Evolutionary conservation across 164 flowering plant genomes (phyloP), one percentile per base, ranked within the genome.

Genomic region (Buxus sempervirens): DNA sequence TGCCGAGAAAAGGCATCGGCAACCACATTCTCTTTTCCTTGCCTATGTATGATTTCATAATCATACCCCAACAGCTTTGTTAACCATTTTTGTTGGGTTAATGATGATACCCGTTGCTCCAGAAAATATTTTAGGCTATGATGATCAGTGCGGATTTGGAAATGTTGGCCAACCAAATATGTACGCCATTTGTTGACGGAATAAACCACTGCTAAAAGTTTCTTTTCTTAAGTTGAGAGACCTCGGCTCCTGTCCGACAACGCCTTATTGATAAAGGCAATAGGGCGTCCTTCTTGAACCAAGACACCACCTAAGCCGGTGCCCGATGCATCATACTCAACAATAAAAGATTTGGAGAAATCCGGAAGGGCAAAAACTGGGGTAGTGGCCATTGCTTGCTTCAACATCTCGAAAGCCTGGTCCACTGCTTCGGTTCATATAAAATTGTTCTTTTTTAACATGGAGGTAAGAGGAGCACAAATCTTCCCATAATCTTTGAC

Each of bases 1-100:
- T 55, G 58, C n/a, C 58, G 48, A 21, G 51, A 49, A n/a, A 62
- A 32, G 5, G 64, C 64, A 32, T 62, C 64, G 7, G 22, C 45
- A 5, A 41, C 49, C 49, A 7, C n/a, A 36, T 62, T 62, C 0
- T 32, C 49, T 0, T 0, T 2, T 2, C 64, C 64, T 20, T 14
- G 18, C 12, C 32, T 32, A 23, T 62, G 38, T 41, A 18, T 20
- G 8, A 62, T 62, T 9, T 41, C 64, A 62, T 32, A 62, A n/a
- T 62, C 64, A 19, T 32, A 32, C 22, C 64, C 45, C 9, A 62
- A 9, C 4, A 62, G 48, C 4, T 62, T 62, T 0, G 49, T 20
- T 0, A 62, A 1, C 64, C 64, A 62, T 20, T 36, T 62, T 32
- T 62, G 49, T 62, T 62, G 64, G 1, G 18, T 13, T 9, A 16